Conservation (phyloP, 2,329 filamentous ascomycete species). For the Polychaeton citri region DNA sequence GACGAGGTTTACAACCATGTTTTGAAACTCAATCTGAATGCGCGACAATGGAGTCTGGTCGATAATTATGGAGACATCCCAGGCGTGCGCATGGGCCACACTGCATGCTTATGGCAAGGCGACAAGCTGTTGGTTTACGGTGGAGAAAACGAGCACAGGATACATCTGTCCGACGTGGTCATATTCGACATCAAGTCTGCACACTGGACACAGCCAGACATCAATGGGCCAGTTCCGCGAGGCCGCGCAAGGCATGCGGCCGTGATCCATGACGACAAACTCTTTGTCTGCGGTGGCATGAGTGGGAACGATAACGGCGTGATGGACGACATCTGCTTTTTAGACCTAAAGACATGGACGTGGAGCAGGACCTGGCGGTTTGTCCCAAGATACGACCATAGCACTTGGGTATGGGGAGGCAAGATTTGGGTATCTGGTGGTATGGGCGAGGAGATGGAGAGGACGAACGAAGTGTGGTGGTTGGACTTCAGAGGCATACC, state of each 20-base stretch:
- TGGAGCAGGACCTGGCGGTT: slow-evolving; percentile 97
- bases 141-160: slow-evolving; percentile 93
- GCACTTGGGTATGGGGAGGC: slow-evolving; percentile 83
- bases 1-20: slow-evolving; percentile 99
- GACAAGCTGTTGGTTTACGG: slow-evolving; percentile 95
- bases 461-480: slow-evolving; percentile 94
- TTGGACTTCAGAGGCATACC: slow-evolving; percentile 84
- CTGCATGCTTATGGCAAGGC: slow-evolving; percentile 82
- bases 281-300: slow-evolving; percentile 93
- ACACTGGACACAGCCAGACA: slow-evolving; percentile 85
- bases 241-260: slow-evolving; percentile 87
- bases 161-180: slow-evolving; percentile 89
- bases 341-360: slow-evolving; percentile 93
- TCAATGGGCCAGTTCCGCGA: slow-evolving; percentile 72
- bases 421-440: slow-evolving; percentile 95
- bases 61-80: slow-evolving; percentile 99
- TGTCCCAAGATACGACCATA: slow-evolving; percentile 87
- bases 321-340: slow-evolving; percentile 88
- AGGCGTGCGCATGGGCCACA: slow-evolving; percentile 97
- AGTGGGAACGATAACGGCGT: slow-evolving; percentile 86
- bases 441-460: slow-evolving; percentile 91
- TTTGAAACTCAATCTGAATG: slow-evolving; percentile 70
- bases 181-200: slow-evolving; percentile 91
- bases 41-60: slow-evolving; percentile 85
- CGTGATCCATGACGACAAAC: slow-evolving; percentile 87